Evolutionary conservation across 805 yeast genomes (phyloP).

Genomic region (Myxozyma geophila): DNA sequence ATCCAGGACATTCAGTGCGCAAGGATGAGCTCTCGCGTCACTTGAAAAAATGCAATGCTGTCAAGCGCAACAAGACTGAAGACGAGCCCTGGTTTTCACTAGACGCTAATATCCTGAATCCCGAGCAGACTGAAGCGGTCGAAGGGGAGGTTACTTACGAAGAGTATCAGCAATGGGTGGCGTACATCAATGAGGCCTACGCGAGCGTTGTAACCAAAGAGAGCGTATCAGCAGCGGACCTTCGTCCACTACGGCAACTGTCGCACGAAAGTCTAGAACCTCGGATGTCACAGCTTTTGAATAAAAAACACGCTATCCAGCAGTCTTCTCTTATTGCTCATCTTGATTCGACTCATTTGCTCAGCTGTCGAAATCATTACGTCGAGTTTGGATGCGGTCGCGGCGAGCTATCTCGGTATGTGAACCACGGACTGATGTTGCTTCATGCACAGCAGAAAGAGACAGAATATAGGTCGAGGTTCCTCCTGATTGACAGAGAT

Average conservation of each 20-base stretch:
- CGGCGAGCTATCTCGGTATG: constrained; percentile 70
- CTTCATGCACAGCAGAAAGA: constrained; percentile 29
- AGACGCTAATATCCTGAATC: constrained; percentile 14
- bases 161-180: constrained; percentile 22
- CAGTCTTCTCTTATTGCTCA: constrained; percentile 81
- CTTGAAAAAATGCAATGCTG: constrained; percentile 26
- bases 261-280: constrained; percentile 47
- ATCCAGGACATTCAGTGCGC: constrained; percentile 25
- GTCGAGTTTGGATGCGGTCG: constrained; percentile 92
- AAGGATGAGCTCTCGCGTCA: constrained; percentile 28
- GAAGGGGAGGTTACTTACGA: not conserved
- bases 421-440: not conserved
- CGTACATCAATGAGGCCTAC: constrained; percentile 15
- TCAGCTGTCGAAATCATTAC: constrained; percentile 47
- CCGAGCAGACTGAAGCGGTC: not conserved
- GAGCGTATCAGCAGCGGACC: constrained; percentile 15
- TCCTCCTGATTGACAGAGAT: constrained; percentile 74
- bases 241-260: constrained; percentile 30
- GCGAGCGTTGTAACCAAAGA: constrained; percentile 7
- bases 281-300: constrained; percentile 56
- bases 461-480: constrained; percentile 40
- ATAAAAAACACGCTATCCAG: constrained; percentile 78
- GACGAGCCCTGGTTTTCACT: constrained; percentile 26
- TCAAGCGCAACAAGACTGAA: constrained; percentile 23
- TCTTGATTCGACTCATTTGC: constrained; percentile 51